These are phyloP conservation scores for Peronosclerospora sorghi DNA, from an alignment of 352 stramenopile species.

Conservation along the genomic window DNA sequence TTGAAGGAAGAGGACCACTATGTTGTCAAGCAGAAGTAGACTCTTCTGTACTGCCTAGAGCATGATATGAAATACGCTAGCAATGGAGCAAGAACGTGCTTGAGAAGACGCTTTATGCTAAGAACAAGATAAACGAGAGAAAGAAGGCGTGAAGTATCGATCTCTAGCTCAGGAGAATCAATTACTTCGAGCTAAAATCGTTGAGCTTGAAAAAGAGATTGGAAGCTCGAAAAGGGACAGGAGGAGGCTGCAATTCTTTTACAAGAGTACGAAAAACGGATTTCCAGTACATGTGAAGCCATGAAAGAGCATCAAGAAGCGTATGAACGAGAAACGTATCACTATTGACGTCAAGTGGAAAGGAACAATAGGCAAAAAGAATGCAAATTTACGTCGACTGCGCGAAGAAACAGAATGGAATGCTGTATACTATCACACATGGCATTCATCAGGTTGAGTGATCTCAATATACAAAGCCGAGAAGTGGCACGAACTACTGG, in stretches of 20 bases:
- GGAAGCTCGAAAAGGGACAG: constrained; percentile 36
- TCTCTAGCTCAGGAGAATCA: constrained; percentile 26
- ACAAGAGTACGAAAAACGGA: constrained; percentile 61
- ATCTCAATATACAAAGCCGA: no score
- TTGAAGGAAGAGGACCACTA: constrained; percentile 19
- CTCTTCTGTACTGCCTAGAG: constrained; percentile 12
- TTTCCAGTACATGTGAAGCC: constrained; percentile 54
- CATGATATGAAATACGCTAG: constrained; percentile 14
- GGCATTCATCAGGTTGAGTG: constrained; percentile 13
- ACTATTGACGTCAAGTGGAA: constrained; percentile 28
- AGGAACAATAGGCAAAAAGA: constrained; percentile 44
- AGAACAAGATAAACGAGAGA: constrained; percentile 16
- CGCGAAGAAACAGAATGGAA: constrained; percentile 63
- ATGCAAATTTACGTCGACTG: constrained; percentile 37
- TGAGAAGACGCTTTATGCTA: constrained; percentile 21
- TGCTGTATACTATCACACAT: constrained; percentile 36
- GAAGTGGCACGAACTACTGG: no score
- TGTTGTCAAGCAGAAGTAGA: constrained; percentile 23
- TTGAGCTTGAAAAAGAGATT: constrained; percentile 24
- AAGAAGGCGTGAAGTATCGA: constrained; percentile 18
- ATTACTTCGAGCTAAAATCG: constrained; percentile 12
- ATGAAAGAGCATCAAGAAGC: constrained; percentile 64
- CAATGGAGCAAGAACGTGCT: constrained; percentile 16
- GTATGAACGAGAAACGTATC: constrained; percentile 33
- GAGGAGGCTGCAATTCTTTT: constrained; percentile 56